phyloP scores from a whole-genome alignment of 148 eudicot species.

The Chenopodium quinoa region DNA sequence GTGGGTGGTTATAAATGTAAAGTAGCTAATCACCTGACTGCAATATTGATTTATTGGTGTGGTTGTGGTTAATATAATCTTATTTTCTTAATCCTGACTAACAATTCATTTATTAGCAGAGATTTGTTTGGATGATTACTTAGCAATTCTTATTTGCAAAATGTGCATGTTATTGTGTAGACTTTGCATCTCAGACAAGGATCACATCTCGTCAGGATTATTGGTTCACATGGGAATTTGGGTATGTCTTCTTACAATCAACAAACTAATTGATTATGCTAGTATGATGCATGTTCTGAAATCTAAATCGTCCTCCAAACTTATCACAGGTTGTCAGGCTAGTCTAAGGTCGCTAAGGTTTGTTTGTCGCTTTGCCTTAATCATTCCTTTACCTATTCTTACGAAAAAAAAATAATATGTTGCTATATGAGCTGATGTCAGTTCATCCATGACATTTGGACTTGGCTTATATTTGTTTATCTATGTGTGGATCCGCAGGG shows the following conservation, averaged over 20 bases:
- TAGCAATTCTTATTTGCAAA: not conserved
- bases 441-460: not conserved
- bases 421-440: not conserved
- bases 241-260: constrained; percentile 17
- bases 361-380: constrained; percentile 15
- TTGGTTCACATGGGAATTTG: constrained; percentile 21
- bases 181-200: constrained; percentile 30
- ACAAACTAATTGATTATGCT: not conserved
- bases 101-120: not conserved
- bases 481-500: constrained; percentile 39
- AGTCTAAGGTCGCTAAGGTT: constrained; percentile 33
- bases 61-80: not conserved
- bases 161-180: constrained; percentile 22
- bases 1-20: not conserved
- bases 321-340: constrained; percentile 27
- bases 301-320: constrained; percentile 15
- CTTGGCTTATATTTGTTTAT: constrained; percentile 5
- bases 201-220: constrained; percentile 22
- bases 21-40: not conserved
- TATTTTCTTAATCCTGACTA: not conserved
- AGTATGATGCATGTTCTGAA: not conserved
- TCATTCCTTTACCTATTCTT: not conserved
- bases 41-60: not conserved
- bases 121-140: not conserved
- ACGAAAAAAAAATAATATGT: not conserved